These are phyloP conservation scores for Xylaria acuta DNA, from an alignment of 495 filamentous ascomycete genomes.

Conservation along the genomic window DNA sequence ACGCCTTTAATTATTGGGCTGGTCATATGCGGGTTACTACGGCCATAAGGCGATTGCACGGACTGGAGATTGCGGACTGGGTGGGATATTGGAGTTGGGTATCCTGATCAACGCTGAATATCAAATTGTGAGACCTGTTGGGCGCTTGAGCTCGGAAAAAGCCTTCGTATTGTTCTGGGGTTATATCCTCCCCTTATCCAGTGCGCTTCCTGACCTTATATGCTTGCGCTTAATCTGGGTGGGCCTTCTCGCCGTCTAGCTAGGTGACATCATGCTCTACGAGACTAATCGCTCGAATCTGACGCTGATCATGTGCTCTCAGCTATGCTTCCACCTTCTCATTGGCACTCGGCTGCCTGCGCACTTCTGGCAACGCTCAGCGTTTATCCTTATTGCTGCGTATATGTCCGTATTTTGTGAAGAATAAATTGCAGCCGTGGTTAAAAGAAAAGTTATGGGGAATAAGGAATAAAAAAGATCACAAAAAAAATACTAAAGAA, in stretches of 20 bases:
- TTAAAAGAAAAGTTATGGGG: constrained; percentile 2
- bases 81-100: background rate
- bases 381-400: constrained; percentile 16
- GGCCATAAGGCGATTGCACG: background rate
- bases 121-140: constrained; percentile 19
- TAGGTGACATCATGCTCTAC: constrained; percentile 19
- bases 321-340: constrained; percentile 1
- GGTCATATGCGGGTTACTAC: background rate
- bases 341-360: constrained; percentile 17
- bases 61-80: background rate
- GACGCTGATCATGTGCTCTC: constrained; percentile 10
- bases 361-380: constrained; percentile 15
- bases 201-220: constrained; percentile 14
- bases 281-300: constrained; percentile 12
- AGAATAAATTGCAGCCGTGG: constrained; percentile 17
- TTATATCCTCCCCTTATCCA: constrained; percentile 11
- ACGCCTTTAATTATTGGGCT: background rate
- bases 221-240: constrained; percentile 24
- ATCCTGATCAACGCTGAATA: constrained; percentile 26
- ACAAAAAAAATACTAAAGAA: constrained; percentile 27
- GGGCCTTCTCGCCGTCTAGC: constrained; percentile 13
- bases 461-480: constrained; percentile 21
- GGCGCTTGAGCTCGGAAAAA: constrained; percentile 19
- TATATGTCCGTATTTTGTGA: background rate
- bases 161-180: constrained; percentile 15